Conservation (phyloP, 106 monocot genomes). For the Phalaenopsis equestris region DNA sequence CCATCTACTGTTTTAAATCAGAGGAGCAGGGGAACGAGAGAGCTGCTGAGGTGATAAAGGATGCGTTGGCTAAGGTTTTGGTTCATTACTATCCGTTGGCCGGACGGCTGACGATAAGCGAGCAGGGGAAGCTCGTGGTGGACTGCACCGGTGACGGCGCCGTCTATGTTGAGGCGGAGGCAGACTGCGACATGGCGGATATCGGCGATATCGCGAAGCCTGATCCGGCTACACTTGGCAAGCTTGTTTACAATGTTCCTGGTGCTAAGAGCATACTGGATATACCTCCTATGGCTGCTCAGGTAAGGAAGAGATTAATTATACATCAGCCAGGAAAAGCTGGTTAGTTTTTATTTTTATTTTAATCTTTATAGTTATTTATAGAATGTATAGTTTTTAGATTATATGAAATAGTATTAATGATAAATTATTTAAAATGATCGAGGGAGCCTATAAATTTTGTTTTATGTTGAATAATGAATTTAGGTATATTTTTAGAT, state of each 20-base stretch:
- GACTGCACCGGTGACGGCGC: constrained; percentile 69
- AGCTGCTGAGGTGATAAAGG: constrained; percentile 29
- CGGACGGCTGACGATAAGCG: constrained; percentile 59
- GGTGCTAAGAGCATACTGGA: constrained; percentile 72
- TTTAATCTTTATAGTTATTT: no score
- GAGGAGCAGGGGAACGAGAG: constrained; percentile 21
- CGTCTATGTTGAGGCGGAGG: constrained; percentile 73
- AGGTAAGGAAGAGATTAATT: constrained; percentile 23
- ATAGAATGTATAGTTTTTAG: no score
- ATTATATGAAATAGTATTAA: no score
- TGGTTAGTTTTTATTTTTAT: no score
- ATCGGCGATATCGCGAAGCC: constrained; percentile 70
- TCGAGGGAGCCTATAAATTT: no score
- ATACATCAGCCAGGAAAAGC: no score
- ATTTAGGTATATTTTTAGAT: no score
- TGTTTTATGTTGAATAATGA: no score
- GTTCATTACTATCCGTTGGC: constrained; percentile 78
- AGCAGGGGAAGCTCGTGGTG: constrained; percentile 62
- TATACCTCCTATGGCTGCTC: constrained; percentile 66
- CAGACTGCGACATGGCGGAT: constrained; percentile 44
- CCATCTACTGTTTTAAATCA: constrained; percentile 64
- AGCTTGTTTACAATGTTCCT: constrained; percentile 64
- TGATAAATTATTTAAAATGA: no score
- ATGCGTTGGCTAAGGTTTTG: constrained; percentile 46
- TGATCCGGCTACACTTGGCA: constrained; percentile 51